phyloP scores from a whole-genome alignment of 1,284 basidiomycete genomes.

The Irpex rosettiformis region DNA sequence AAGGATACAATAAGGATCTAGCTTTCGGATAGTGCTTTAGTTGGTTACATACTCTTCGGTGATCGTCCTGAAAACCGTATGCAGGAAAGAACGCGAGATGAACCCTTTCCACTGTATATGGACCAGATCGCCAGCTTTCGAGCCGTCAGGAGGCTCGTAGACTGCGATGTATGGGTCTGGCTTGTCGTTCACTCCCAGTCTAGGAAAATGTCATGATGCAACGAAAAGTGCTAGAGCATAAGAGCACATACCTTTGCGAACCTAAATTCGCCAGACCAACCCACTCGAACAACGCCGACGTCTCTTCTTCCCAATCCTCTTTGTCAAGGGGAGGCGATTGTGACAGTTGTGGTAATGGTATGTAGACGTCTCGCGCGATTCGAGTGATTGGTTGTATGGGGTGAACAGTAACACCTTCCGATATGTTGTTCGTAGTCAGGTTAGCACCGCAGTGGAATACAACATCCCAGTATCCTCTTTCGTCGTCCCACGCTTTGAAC shows the following conservation, averaged over 20 bases:
- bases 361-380: slow-evolving; percentile 20
- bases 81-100: slow-evolving; percentile 47
- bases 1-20: too few species aligned
- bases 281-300: slow-evolving; percentile 61
- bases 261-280: slow-evolving; percentile 55
- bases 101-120: slow-evolving; percentile 60
- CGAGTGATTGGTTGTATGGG: slow-evolving; percentile 14
- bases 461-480: slow-evolving; percentile 41
- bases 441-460: slow-evolving; percentile 28
- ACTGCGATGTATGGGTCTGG: slow-evolving; percentile 44
- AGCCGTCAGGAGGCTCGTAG: slow-evolving; percentile 43
- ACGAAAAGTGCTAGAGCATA: neutral
- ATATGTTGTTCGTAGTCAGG: slow-evolving; percentile 6
- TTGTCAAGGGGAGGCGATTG: slow-evolving; percentile 25
- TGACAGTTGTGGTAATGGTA: slow-evolving; percentile 32
- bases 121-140: slow-evolving; percentile 39
- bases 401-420: slow-evolving; percentile 2
- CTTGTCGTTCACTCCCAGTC: slow-evolving; percentile 36
- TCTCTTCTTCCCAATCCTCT: slow-evolving; percentile 48
- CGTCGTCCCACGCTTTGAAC: slow-evolving; percentile 26
- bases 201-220: slow-evolving; percentile 14
- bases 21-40: too few species aligned
- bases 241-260: slow-evolving; percentile 34
- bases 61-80: slow-evolving; percentile 38
- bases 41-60: slow-evolving; percentile 35